A percentile compares a stretch with the other conserved stretches of the same genome.
Evolutionary conservation across 805 yeast genomes (phyloP).

Genomic region (Jamesozyma gamospora): DNA sequence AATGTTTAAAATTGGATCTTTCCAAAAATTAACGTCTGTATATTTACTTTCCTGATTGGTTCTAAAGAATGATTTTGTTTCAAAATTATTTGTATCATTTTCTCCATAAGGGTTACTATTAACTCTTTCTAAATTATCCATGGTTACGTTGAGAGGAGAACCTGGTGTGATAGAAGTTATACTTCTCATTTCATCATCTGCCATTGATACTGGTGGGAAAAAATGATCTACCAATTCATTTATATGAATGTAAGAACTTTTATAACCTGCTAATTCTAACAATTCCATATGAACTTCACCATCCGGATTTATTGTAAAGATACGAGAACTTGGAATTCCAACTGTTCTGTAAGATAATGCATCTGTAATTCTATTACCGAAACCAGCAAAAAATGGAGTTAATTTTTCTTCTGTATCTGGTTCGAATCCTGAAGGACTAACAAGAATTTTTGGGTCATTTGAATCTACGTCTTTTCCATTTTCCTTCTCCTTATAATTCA

Average conservation of each 20-base stretch:
- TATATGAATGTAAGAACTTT: conserved; percentile 76
- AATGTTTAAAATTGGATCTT: conserved; percentile 62
- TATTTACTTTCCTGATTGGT: conserved; percentile 35
- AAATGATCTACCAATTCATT: conserved; percentile 94
- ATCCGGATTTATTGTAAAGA: conserved; percentile 90
- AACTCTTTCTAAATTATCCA: conserved; percentile 11
- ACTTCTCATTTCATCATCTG: conserved; percentile 27
- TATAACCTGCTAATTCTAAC: conserved; percentile 86
- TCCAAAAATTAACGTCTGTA: conserved; percentile 88
- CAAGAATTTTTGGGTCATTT: conserved; percentile 1
- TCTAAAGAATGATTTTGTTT: conserved; percentile 15
- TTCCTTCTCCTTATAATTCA: conserved; percentile 7
- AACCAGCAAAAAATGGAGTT: conserved; percentile 94
- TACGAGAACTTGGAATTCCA: conserved; percentile 85
- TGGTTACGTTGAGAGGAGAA: conserved; percentile 16
- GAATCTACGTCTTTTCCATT: conserved; percentile 1
- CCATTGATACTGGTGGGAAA: conserved; percentile 70
- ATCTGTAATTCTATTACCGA: conserved; percentile 93
- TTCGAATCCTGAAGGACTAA: neutral
- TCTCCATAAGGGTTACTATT: conserved; percentile 1
- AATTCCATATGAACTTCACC: conserved; percentile 98
- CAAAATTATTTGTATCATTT: conserved; percentile 7
- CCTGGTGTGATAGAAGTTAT: conserved; percentile 26
- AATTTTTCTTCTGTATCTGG: conserved; percentile 33
- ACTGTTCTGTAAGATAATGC: conserved; percentile 91